phyloP scores from a whole-genome alignment of 2,329 filamentous ascomycete species.

The Aspergillus intermedius region DNA sequence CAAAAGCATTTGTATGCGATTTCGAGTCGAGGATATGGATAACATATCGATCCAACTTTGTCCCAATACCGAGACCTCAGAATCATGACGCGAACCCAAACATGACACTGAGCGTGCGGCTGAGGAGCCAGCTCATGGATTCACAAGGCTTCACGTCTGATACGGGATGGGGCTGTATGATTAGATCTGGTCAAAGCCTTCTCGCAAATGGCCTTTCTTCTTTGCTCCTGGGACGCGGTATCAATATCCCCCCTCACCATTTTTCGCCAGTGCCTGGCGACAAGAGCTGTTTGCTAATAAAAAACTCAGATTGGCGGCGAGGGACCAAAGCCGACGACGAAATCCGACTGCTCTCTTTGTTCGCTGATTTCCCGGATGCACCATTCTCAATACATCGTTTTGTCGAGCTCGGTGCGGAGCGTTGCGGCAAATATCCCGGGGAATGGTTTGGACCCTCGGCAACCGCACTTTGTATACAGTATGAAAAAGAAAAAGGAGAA shows the following conservation, averaged over 20 bases:
- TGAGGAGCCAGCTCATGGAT: conserved; percentile 74
- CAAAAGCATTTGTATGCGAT: conserved; percentile 76
- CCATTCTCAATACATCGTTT: conserved; percentile 95
- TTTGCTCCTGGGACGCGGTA: conserved; percentile 72
- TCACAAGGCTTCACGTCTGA: conserved; percentile 82
- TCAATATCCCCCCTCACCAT: not conserved
- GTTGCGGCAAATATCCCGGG: conserved; percentile 89
- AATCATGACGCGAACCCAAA: conserved; percentile 64
- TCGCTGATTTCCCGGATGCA: conserved; percentile 78
- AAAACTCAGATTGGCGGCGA: conserved; percentile 65
- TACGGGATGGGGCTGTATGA: conserved; percentile 98
- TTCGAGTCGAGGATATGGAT: conserved; percentile 94
- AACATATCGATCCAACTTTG: conserved; percentile 87
- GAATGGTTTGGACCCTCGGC: conserved; percentile 99
- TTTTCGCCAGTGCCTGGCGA: not conserved
- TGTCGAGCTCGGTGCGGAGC: conserved; percentile 75
- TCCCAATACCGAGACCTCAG: conserved; percentile 69
- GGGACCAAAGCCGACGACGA: conserved; percentile 56
- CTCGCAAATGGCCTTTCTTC: conserved; percentile 77
- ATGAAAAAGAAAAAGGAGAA: conserved; percentile 31
- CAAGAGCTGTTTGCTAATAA: conserved; percentile 14
- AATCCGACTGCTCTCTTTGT: conserved; percentile 65
- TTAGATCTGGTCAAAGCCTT: conserved; percentile 87
- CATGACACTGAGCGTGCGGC: conserved; percentile 75
- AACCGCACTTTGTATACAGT: conserved; percentile 91